Conservation (phyloP, 805 yeast species). For the Ogataea populi-albae region DNA sequence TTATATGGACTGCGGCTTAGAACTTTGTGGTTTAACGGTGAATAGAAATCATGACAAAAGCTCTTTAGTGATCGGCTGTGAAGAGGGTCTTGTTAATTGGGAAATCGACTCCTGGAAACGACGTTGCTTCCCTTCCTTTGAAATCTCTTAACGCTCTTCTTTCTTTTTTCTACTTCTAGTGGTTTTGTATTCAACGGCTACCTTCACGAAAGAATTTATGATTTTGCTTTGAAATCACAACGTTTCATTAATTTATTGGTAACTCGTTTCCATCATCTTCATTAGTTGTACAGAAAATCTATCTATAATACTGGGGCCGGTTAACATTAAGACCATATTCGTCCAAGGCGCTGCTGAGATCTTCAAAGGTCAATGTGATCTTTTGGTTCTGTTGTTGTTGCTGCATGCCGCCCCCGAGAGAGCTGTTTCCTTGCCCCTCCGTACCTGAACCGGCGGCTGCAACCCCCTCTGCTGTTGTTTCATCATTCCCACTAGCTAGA, state of each 20-base stretch:
- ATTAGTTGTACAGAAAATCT: too few relatives aligned
- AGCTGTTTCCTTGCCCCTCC: conserved; percentile 6
- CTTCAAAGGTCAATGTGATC: conserved; percentile 88
- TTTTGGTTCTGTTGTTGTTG: conserved; percentile 39
- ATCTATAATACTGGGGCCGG: conserved; percentile 93
- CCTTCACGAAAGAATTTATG: too few relatives aligned
- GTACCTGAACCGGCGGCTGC: conserved; percentile 19
- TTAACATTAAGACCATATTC: conserved; percentile 81
- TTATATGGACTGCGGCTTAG: conserved; percentile 32
- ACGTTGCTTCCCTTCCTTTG: conserved; percentile 57
- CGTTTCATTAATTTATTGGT: too few relatives aligned
- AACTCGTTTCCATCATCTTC: too few relatives aligned
- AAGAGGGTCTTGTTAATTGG: conserved; percentile 69
- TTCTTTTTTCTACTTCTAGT: conserved; percentile 1
- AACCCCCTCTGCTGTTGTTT: conserved; percentile 33
- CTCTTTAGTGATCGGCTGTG: conserved; percentile 57
- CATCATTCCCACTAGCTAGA: conserved; percentile 26
- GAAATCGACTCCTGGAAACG: conserved; percentile 63
- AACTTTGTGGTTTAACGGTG: conserved; percentile 64
- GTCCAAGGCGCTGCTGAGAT: conserved; percentile 83
- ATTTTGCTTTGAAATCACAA: conserved; percentile 1
- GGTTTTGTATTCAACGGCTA: too few relatives aligned
- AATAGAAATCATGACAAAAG: conserved; percentile 42
- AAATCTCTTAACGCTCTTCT: conserved; percentile 33
- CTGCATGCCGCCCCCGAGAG: conserved; percentile 11